Conservation (phyloP, 116 monocot species). For the Phalaenopsis hybrid region DNA sequence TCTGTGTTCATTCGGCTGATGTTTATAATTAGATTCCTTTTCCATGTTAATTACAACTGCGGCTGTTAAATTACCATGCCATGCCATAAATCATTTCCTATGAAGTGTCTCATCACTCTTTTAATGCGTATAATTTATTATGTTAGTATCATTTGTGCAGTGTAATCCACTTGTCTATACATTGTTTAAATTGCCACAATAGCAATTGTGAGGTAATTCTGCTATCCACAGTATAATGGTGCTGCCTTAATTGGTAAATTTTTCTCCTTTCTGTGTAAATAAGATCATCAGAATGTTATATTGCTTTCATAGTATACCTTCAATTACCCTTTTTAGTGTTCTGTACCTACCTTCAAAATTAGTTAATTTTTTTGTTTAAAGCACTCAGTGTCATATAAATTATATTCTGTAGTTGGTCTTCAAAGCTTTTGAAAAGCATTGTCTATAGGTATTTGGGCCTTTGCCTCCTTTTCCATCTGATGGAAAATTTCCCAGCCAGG, state of each 20-base stretch:
- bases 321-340: no score
- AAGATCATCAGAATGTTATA: not conserved
- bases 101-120: not conserved
- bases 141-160: not conserved
- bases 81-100: slow-evolving; percentile 2
- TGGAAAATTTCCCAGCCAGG: not conserved
- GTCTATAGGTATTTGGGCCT: no score
- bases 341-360: no score
- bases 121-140: not conserved
- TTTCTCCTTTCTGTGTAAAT: not conserved
- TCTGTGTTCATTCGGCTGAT: not conserved
- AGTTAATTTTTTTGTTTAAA: no score
- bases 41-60: not conserved
- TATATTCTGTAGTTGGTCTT: no score
- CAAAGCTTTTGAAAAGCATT: no score
- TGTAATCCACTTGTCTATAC: no score
- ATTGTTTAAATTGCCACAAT: no score
- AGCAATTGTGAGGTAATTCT: not conserved
- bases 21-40: not conserved
- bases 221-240: no score
- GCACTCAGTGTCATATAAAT: no score
- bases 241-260: no score
- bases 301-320: not conserved
- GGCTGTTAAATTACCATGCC: not conserved
- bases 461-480: no score